phyloP scores from a whole-genome alignment of 169 alveolate genomes.

The Plasmodium fragile region DNA sequence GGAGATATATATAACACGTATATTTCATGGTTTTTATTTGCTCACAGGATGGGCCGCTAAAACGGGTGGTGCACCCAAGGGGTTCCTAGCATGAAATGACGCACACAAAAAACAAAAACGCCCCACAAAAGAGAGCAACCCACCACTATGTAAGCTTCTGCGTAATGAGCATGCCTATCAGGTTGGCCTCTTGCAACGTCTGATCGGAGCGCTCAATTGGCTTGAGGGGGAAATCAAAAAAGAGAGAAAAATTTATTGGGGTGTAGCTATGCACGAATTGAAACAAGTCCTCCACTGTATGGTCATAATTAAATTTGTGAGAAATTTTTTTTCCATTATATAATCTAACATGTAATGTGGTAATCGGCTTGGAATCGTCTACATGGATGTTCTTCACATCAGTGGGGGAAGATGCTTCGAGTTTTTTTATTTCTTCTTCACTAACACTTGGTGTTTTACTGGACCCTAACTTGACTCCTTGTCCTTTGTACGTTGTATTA shows the following conservation, averaged over 20 bases:
- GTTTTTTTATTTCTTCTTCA: constrained; percentile 61
- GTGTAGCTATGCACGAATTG: constrained; percentile 35
- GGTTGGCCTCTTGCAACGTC: constrained; percentile 25
- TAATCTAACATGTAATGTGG: constrained; percentile 56
- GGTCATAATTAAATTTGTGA: constrained; percentile 65
- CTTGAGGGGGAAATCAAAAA: constrained; percentile 68
- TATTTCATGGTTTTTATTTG: background rate
- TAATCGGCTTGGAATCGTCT: constrained; percentile 41
- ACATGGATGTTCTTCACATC: constrained; percentile 22
- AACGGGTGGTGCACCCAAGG: background rate
- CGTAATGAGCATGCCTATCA: constrained; percentile 37
- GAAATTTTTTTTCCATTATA: constrained; percentile 64
- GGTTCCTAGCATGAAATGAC: background rate
- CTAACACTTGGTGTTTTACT: background rate
- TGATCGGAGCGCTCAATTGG: constrained; percentile 5
- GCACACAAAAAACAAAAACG: no score
- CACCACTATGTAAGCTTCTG: constrained; percentile 25
- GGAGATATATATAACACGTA: background rate
- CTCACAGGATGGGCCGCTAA: background rate
- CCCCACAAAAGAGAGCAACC: no score
- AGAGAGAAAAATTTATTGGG: constrained; percentile 51
- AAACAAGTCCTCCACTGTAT: constrained; percentile 69
- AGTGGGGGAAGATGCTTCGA: constrained; percentile 10
- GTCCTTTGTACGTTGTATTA: constrained; percentile 36
- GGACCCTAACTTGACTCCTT: constrained; percentile 54